Evolutionary conservation across 2,329 filamentous ascomycete species (phyloP), one percentile per base, ranked within the genome.

Genomic region (Epichloe scottii): DNA sequence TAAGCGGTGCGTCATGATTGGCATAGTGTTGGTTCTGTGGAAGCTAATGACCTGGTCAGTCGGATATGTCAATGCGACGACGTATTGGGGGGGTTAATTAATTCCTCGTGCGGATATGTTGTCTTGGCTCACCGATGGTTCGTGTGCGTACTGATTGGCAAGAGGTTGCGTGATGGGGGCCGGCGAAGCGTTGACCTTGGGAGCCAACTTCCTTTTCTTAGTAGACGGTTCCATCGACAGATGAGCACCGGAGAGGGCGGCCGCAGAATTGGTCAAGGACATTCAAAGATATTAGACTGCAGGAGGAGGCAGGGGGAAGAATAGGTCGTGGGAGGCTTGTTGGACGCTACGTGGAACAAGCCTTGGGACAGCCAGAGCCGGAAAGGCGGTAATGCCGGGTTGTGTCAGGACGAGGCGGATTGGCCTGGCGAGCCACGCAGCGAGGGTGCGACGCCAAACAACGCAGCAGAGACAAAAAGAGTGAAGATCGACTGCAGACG

Each of bases 121-220:
- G 12, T 34, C 46, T 38, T 39, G 34, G 43, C 52, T 54, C 50
- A 54, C 52, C 50, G 50, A 41, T 35, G 46, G 47, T 50, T 54
- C 52, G 33, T 52, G 30, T 38, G 43, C 21, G 47, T 49, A 37
- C 30, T 48, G 46, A 23, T 35, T 42, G 45, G 40, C 19, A 35
- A 49, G 17, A 40, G 65, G 55, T 53, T 63, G 65, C 54, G 61
- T 53, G 40, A 62, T 64, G 44, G 63, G 58, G 53, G 59, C 59
- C 39, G 60, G 51, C 48, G 64, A 62, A 57, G 63, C 59, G 60
- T 54, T 58, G 57, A 69, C 66, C 58, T 71, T 71, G 37, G 69
- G 69, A 59, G 69, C 69, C 63, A 71, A 62, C 63, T 70, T 70
- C 59, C 69, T 66, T 61, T 68, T 68, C 55, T 71, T 71, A 53